Evolutionary conservation across 2,329 filamentous ascomycete species (phyloP).

Genomic region (Colletotrichum higginsianum): DNA sequence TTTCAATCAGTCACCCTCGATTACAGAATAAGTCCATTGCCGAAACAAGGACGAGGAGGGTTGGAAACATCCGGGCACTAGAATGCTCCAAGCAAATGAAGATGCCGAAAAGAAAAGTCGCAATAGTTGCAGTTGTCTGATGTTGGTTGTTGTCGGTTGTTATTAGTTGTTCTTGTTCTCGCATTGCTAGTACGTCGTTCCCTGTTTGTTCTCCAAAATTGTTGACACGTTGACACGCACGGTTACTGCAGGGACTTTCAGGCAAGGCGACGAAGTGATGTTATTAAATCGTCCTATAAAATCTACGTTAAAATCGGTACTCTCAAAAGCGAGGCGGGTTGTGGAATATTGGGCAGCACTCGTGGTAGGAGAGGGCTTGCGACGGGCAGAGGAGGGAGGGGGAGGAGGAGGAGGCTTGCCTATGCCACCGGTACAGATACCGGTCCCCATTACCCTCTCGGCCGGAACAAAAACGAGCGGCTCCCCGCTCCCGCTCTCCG

Average conservation of each 20-base stretch:
- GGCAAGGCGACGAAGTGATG: constrained; percentile 37
- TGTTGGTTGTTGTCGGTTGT: not conserved
- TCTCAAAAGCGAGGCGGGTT: constrained; percentile 35
- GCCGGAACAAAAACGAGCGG: constrained; percentile 40
- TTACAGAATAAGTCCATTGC: constrained; percentile 2
- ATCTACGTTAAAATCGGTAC: constrained; percentile 39
- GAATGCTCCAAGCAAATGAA: not conserved
- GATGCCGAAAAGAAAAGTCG: not conserved
- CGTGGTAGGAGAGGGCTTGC: constrained; percentile 4
- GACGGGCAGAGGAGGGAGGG: constrained; percentile 28
- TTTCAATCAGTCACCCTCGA: not conserved
- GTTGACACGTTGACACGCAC: not conserved
- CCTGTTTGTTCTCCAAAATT: not conserved
- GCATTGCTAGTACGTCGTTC: not conserved
- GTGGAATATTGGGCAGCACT: constrained; percentile 21
- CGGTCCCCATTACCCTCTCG: constrained; percentile 36
- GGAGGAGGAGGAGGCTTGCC: constrained; percentile 37
- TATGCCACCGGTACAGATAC: constrained; percentile 38
- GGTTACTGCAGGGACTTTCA: constrained; percentile 6
- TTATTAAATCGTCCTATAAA: constrained; percentile 39
- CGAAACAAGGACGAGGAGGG: not conserved
- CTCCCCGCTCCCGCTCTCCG: constrained; percentile 31
- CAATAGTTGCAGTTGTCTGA: not conserved
- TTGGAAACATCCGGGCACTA: not conserved
- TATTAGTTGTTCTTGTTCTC: constrained; percentile 1